These are phyloP conservation scores for Circinella umbellata DNA, from an alignment of 371 early-diverging fungal species.

Conservation along the genomic window DNA sequence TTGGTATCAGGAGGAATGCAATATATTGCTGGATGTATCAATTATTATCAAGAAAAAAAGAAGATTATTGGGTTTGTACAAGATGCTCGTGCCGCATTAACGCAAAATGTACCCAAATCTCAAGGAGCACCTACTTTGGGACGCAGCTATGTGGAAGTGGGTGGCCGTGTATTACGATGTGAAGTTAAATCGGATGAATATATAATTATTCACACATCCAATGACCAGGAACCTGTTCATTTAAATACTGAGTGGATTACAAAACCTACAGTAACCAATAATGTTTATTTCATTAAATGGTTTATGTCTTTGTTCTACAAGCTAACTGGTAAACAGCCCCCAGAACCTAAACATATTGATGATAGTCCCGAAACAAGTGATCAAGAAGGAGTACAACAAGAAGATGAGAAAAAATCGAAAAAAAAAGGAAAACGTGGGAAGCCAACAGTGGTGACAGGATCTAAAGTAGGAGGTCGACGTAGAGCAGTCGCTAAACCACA, in stretches of 20 bases:
- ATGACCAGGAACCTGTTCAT: conserved; percentile 36
- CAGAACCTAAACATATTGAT: not conserved
- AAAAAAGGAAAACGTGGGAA: conserved; percentile 31
- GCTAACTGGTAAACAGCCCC: conserved; percentile 1
- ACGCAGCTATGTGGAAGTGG: conserved; percentile 43
- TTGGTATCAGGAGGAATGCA: conserved; percentile 66
- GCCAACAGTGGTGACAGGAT: conserved; percentile 30
- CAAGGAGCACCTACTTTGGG: conserved; percentile 48
- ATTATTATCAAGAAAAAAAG: conserved; percentile 65
- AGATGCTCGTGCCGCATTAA: conserved; percentile 42
- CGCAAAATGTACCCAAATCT: conserved; percentile 42
- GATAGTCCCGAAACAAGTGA: conserved; percentile 1
- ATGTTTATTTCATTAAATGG: conserved; percentile 37
- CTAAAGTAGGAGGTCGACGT: conserved; percentile 50
- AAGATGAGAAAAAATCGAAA: conserved; percentile 17
- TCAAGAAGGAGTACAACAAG: not conserved
- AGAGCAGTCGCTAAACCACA: conserved; percentile 32
- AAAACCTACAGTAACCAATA: conserved; percentile 24
- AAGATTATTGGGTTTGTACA: conserved; percentile 52
- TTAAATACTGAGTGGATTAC: conserved; percentile 42
- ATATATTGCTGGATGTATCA: conserved; percentile 66
- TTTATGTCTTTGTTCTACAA: conserved; percentile 27
- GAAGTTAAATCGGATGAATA: conserved; percentile 49
- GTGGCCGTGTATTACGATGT: conserved; percentile 39
- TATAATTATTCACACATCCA: conserved; percentile 44